Conservation (phyloP, 805 yeast genomes). For the Spathaspora passalidarum region DNA sequence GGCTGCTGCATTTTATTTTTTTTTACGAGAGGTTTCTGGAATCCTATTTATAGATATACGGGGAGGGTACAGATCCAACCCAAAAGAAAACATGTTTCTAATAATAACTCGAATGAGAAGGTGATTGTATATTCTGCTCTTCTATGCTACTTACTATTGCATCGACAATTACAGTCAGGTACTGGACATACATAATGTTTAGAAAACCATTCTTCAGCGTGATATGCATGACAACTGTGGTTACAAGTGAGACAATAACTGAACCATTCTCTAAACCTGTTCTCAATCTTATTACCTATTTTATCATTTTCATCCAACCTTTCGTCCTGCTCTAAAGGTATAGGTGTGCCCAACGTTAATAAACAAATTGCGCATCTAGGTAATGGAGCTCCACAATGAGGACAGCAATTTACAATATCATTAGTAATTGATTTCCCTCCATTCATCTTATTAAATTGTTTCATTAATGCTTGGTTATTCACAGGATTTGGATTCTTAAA, state of each 20-base stretch:
- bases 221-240: constrained; percentile 93
- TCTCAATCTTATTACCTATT: constrained; percentile 26
- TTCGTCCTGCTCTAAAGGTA: constrained; percentile 42
- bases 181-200: constrained; percentile 89
- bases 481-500: constrained; percentile 15
- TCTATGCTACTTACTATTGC: constrained; percentile 51
- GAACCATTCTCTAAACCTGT: constrained; percentile 74
- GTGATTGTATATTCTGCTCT: no score
- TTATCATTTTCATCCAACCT: constrained; percentile 21
- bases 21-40: no score
- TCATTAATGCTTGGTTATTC: constrained; percentile 21
- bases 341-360: constrained; percentile 68
- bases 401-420: constrained; percentile 48
- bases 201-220: constrained; percentile 94
- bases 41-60: no score
- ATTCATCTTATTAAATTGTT: constrained; percentile 33
- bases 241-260: constrained; percentile 88
- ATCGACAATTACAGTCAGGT: constrained; percentile 85
- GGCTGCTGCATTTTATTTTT: no score
- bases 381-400: constrained; percentile 81
- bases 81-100: no score
- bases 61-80: no score
- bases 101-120: no score
- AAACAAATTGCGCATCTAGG: constrained; percentile 92
- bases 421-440: constrained; percentile 7